A percentile compares a stretch with the other conserved stretches of the same genome.
Conservation (phyloP, 1,139 yeast species). For the Debaryomycetaceae sp. region DNA sequence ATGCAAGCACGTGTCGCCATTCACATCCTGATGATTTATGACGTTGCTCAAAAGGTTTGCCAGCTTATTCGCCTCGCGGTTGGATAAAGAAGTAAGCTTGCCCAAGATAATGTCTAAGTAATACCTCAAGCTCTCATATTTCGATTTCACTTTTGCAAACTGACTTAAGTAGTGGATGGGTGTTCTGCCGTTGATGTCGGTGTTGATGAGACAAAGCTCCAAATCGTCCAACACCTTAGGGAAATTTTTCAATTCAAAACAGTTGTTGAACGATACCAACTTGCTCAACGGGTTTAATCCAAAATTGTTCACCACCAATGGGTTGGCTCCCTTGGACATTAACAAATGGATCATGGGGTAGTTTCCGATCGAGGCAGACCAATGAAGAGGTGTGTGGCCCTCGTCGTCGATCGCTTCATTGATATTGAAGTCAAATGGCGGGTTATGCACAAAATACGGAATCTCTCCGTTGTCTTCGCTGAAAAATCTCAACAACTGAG, state of each 20-base stretch:
- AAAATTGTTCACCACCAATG: conserved; percentile 62
- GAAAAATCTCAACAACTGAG: conserved; percentile 56
- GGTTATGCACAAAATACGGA: conserved; percentile 67
- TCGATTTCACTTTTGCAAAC: conserved; percentile 46
- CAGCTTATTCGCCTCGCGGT: conserved; percentile 22
- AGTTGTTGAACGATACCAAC: conserved; percentile 80
- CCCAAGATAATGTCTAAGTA: conserved; percentile 36
- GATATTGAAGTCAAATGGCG: conserved; percentile 77
- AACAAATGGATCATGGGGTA: conserved; percentile 66
- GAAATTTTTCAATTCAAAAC: conserved; percentile 75
- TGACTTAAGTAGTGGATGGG: conserved; percentile 73
- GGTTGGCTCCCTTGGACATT: conserved; percentile 70
- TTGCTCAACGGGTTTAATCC: conserved; percentile 88
- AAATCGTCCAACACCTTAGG: conserved; percentile 65
- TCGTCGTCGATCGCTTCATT: conserved; percentile 90
- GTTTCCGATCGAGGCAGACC: conserved; percentile 96
- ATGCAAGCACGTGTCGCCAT: conserved; percentile 68
- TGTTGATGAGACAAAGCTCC: conserved; percentile 65
- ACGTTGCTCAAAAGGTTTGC: conserved; percentile 55
- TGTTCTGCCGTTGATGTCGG: conserved; percentile 68
- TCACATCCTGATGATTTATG: conserved; percentile 62
- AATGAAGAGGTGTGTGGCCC: conserved; percentile 92
- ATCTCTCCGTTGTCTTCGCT: conserved; percentile 70
- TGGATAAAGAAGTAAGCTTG: conserved; percentile 31
- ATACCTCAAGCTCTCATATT: conserved; percentile 41